A percentile compares a stretch with the other conserved stretches of the same genome.
phyloP scores from a whole-genome alignment of 2,329 filamentous ascomycete species.

The Xylariaceae sp. region DNA sequence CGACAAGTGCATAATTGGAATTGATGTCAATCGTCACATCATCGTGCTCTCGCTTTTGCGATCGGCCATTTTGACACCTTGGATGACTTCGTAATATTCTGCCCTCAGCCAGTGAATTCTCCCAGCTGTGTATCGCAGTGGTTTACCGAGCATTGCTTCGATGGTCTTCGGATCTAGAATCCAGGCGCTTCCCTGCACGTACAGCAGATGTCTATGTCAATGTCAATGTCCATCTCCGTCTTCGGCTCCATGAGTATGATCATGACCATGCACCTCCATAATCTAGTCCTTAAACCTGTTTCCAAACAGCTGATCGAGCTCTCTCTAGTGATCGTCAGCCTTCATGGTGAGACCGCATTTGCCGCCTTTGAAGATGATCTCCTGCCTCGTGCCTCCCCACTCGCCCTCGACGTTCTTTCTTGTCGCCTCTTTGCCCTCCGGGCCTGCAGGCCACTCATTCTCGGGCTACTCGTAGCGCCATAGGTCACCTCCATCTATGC shows the following conservation, averaged over 20 bases:
- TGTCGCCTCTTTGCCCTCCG: slow-evolving; percentile 45
- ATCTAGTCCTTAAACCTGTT: slow-evolving; percentile 32
- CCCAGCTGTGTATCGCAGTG: no score
- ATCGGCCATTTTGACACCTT: no score
- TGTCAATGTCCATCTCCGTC: background rate
- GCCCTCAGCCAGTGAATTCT: no score
- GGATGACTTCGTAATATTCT: no score
- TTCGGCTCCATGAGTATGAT: slow-evolving; percentile 10
- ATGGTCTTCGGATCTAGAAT: no score
- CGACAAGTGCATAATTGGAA: no score
- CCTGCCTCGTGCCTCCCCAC: slow-evolving; percentile 68
- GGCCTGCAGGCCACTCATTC: slow-evolving; percentile 46
- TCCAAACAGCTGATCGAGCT: slow-evolving; percentile 24
- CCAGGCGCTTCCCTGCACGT: no score
- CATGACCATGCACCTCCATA: slow-evolving; percentile 29
- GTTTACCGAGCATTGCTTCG: no score
- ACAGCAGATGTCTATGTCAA: no score
- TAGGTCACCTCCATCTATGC: slow-evolving; percentile 49
- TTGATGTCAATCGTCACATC: no score
- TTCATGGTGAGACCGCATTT: slow-evolving; percentile 44
- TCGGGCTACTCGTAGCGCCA: slow-evolving; percentile 60
- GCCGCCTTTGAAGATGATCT: slow-evolving; percentile 69
- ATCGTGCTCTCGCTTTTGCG: no score
- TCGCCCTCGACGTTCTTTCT: slow-evolving; percentile 49
- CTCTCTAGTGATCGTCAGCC: slow-evolving; percentile 17